Base-by-base conservation (phyloP, 192 early-diverging fungal species). In the Linnemannia schmuckeri region DNA sequence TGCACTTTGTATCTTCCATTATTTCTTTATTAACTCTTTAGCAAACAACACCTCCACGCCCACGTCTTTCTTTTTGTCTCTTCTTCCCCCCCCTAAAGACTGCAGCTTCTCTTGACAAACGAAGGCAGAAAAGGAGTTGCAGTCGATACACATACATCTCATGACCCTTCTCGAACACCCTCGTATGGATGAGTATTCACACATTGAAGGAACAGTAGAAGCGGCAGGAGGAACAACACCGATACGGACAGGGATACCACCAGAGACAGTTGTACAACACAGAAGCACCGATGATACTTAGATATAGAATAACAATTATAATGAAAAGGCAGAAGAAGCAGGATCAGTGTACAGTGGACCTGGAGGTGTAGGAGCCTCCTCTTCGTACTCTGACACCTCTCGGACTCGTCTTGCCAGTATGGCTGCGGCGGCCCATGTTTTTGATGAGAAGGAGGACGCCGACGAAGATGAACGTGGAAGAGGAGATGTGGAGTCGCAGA, bases 401-500 rank as follows among this genome's bases (percentile, higher is more conserved):
- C n/a, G 61, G 9, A 66, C 61, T 35, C n/a, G 30, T 9, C 27
- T 33, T 66, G 27, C 10, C 27, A 33, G 12, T 66, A 30, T 30
- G 8, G 27, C 12, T 3, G 15, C 27, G 8, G 7, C 27, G 8
- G 3, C 6, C 8, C 12, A 66, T 33, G 27, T 9, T 15, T 33
- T 66, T 33, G 30, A 33, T 17, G 61, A 66, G 55, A 33, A 66
- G 12, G 30, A 33, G 44, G 44, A 10, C 0, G 15, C 44, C 13
- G 30, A 30, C 13, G 12, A 2, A 3, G 30, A 33, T 66, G 61
- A 30, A 61, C 12, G 61, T 10, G 46, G 22, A 33, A 22, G 44
- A 22, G 74, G 44, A 35, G 74, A 82, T 55, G 38, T 76, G 4
- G 80, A 82, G 52, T 82, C 74, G 18, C 80, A 82, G 52, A 17